Evolutionary conservation across 2,329 filamentous ascomycete species (phyloP), one percentile per base, ranked within the genome.

Genomic region (Penicillium sp.): DNA sequence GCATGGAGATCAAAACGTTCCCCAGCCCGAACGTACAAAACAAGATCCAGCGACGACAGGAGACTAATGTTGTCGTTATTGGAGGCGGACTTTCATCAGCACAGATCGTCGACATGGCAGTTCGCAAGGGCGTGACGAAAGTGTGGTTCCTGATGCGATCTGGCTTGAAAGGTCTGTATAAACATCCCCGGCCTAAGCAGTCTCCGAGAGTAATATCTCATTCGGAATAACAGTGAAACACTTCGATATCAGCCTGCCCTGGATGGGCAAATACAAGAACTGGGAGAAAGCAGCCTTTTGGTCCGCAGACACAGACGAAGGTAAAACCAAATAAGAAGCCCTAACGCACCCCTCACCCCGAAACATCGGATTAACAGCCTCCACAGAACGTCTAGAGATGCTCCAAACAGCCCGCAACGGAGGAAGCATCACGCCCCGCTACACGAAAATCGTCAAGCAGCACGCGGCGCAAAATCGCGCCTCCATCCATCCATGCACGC

Each of bases 181-280:
- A 8, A 19, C 4, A 7, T 45, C 36, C 27, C 34, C 4, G 1
- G 23, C 6, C 8, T 1, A 35, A 23, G 1, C 0, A 7, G 2
- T 1, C 1, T 30, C 23, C 7, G 30, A 13, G 11, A 2, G 16
- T 10, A 41, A 39, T 44, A 47, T 38, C 49, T 65, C 30, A 62
- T 40, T 16, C 1, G 8, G 23, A 35, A 2, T 5, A 26, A 32
- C 29, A 61, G 80, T 90, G 46, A 93, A 93, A 71, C 85, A 87
- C 55, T 93, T 93, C 60, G 90, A 93, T 62, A 81, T 93, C 23
- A 83, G 86, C 53, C 78, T 93, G 1, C 80, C 83, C 44, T 94
- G 90, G 90, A 88, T 93, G 70, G 88, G 87, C 9, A 93, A 93
- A 68, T 93, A 89, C 70, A 85, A 86, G 52, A 93, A 93, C 67